Percentiles rank a stretch among this genome's conserved stretches.
Conservation (phyloP, 2,329 filamentous ascomycete species). For the Beauveria sp. region DNA sequence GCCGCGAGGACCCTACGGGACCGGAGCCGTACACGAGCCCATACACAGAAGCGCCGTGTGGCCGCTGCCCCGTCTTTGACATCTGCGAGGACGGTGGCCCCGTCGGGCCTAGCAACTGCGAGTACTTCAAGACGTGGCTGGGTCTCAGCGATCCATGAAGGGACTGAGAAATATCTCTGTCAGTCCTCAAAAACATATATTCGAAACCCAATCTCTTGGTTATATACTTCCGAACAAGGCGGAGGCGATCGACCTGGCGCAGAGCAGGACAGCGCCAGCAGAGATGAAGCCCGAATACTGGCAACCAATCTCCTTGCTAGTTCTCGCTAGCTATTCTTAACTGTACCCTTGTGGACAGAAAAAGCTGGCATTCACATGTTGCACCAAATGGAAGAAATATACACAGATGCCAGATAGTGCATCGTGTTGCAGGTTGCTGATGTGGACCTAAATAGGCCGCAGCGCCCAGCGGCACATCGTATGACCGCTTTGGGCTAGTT, state of each 20-base stretch:
- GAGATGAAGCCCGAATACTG: background rate
- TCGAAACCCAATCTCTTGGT: background rate
- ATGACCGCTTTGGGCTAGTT: background rate
- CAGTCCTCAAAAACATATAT: background rate
- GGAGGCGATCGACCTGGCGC: background rate
- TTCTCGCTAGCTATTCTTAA: background rate
- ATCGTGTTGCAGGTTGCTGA: background rate
- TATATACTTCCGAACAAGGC: background rate
- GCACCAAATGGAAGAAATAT: background rate
- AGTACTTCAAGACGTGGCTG: slow-evolving; percentile 87
- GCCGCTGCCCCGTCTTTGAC: slow-evolving; percentile 85
- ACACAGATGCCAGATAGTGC: background rate
- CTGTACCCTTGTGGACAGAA: background rate
- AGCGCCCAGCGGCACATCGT: background rate
- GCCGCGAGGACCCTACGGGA: slow-evolving; percentile 29
- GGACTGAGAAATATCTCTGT: background rate
- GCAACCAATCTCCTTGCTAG: background rate
- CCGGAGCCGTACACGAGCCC: slow-evolving; percentile 54
- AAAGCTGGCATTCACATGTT: background rate
- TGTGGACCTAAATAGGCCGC: background rate
- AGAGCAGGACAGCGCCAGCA: background rate
- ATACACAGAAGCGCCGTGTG: slow-evolving; percentile 83
- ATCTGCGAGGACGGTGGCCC: slow-evolving; percentile 86
- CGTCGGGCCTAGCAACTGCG: slow-evolving; percentile 82
- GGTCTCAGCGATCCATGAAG: slow-evolving; percentile 30